Base-by-base conservation (phyloP, 371 early-diverging fungal genomes). In the Mortierella polycephala region DNA sequence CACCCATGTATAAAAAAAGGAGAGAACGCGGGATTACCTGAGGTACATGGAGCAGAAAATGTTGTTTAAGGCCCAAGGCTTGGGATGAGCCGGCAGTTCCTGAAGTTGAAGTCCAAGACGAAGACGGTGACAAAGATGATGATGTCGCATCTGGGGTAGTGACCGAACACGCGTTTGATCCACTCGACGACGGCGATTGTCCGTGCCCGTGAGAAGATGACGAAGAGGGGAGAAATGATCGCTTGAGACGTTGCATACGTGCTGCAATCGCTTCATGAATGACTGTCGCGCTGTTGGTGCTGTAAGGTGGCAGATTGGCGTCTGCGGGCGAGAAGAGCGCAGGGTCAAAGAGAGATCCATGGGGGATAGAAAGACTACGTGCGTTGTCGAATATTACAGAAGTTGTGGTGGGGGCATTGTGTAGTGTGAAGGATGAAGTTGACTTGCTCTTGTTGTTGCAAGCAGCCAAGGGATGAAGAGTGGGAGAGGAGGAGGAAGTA, bases 41-140 rank as follows among this genome's bases (percentile, higher is more conserved):
- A 7, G 79, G 79, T 21, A 77, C 52, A 69, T 77, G 69, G 23
- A 77, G 73, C 52, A 77, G 23, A 53, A 77, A 77, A 44, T 77
- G 79, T 41, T 72, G 72, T 46, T 72, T 77, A 42, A 65, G 56
- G 5, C 42, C 57, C 57, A 53, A 21, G 21, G 58, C 60, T 30
- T 71, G 64, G 3, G 61, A 13, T 12, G 70, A 37, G 12, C 60
- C 64, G 20, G 41, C 14, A 20, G 37, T 57, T n/a, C 52, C 53
- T 52, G 65, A 39, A 5, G 57, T 11, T 21, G 64, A 42, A 37
- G 64, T 18, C 13, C 21, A 18, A 30, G 53, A 2, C 23, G 64
- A 23, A 9, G 59, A 52, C 1, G 64, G 9, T 1, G 69, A 21
- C 11, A 12, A 39, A 0, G 65, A 45, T 18, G 56, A 30, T 7